Evolutionary conservation across 1,284 basidiomycete species (phyloP).

Genomic region (Heliocybe sulcata): DNA sequence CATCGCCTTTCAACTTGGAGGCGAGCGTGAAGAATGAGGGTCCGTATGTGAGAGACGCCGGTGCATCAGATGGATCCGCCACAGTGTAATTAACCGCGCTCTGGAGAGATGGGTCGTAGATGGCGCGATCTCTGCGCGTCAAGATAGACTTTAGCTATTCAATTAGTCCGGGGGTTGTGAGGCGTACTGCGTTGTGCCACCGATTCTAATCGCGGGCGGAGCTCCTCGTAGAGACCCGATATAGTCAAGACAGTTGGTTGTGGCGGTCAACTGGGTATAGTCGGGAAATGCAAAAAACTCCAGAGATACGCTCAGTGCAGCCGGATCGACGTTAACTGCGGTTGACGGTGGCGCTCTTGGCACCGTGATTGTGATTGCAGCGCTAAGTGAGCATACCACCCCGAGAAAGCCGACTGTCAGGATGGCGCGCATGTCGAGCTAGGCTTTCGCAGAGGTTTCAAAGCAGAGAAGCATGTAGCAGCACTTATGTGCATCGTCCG

Average conservation of each 20-base stretch:
- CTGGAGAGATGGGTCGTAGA: conserved; percentile 25
- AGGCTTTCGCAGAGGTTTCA: no score
- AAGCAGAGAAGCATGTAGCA: no score
- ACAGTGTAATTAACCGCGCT: conserved; percentile 32
- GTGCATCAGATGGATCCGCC: conserved; percentile 29
- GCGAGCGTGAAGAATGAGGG: conserved; percentile 32
- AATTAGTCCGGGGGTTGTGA: not conserved
- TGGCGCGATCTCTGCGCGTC: conserved; percentile 29
- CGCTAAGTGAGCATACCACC: not conserved
- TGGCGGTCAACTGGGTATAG: conserved; percentile 27
- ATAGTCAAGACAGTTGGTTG: conserved; percentile 29
- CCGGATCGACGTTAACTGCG: conserved; percentile 24
- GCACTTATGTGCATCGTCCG: no score
- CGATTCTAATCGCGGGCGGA: conserved; percentile 31
- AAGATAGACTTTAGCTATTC: not conserved
- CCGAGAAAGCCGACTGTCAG: not conserved
- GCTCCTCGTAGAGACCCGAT: conserved; percentile 26
- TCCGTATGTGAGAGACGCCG: conserved; percentile 29
- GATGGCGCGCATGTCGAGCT: no score
- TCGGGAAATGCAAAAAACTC: conserved; percentile 37
- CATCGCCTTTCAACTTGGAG: conserved; percentile 23
- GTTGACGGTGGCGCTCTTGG: conserved; percentile 22
- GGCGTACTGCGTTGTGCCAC: conserved; percentile 35
- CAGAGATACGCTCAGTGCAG: conserved; percentile 28
- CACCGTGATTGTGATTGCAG: conserved; percentile 15